Base-by-base conservation (phyloP, 345 rosid species). In the Hevea brasiliensis region DNA sequence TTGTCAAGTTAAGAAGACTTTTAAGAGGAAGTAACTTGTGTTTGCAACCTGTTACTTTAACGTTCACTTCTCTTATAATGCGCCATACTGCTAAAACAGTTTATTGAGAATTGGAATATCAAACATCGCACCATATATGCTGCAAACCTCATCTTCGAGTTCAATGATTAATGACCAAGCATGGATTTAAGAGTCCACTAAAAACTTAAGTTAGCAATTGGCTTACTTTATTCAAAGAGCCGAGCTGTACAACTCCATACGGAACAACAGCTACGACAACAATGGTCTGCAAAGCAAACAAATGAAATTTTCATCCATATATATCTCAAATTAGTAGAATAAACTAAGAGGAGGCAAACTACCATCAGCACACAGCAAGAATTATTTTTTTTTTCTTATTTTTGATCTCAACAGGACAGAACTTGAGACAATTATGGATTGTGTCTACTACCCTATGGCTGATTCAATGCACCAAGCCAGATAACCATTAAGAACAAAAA, bases 201-300 rank as follows among this genome's bases (percentile, higher is more conserved):
- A 62, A 11, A 56, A 63, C 54, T 61, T 18, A 59, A 32, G 48
- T 2, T 20, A 64, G 66, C 81, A 74, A 44, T 73, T 47, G 29
- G 71, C 97, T 86, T 87, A 94, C 98, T 77, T 89, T 82, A 74
- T 70, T 77, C 63, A 86, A 81, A 63, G 97, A 91, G 74, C 96
- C 98, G 76, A 94, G 92, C 83, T 94, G 98, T 65, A 91, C 84
- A 75, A 94, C 96, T 80, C 96, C 98, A 82, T 81, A 82, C 10
- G 94, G 88, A 80, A 84, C 87, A 75, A 89, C 90, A 79, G 97
- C 89, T 48, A 89, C 85, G 56, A 89, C 89, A 72, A 82, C 86
- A 79, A 90, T 81, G 73, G 97, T 89, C 98, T 91, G 84, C 75
- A 72, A 44, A 71, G 61, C 78, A 63, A 50, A 65, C n/a, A 26